Conservation (phyloP, 2,329 filamentous ascomycete genomes). For the Penicillium decumbens region DNA sequence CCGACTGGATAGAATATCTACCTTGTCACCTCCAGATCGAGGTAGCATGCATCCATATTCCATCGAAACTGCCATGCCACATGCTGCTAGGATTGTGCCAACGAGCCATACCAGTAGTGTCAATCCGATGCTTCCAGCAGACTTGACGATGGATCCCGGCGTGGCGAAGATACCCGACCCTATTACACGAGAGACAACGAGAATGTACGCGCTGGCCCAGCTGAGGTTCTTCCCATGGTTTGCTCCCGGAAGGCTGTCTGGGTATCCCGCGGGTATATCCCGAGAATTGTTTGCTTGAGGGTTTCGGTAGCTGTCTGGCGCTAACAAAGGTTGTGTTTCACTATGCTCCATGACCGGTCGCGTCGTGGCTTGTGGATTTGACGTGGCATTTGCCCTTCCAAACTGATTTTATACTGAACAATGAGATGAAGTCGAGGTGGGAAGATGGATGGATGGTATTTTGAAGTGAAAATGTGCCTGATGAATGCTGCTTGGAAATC, state of each 20-base stretch:
- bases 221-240: slow-evolving; percentile 56
- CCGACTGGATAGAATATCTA: slow-evolving; percentile 37
- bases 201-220: slow-evolving; percentile 61
- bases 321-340: slow-evolving; percentile 14
- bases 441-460: neutral
- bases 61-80: slow-evolving; percentile 57
- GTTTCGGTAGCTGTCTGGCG: neutral
- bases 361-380: slow-evolving; percentile 41
- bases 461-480: neutral
- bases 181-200: slow-evolving; percentile 65
- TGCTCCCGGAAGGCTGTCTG: slow-evolving; percentile 48
- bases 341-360: slow-evolving; percentile 40
- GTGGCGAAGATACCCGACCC: slow-evolving; percentile 70
- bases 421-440: neutral
- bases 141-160: slow-evolving; percentile 61
- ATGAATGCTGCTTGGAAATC: slow-evolving; percentile 17
- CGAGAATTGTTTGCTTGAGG: neutral
- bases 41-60: slow-evolving; percentile 70
- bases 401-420: neutral
- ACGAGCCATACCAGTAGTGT: slow-evolving; percentile 60
- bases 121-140: slow-evolving; percentile 62
- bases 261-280: slow-evolving; percentile 17
- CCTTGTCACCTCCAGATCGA: slow-evolving; percentile 63
- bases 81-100: slow-evolving; percentile 58
- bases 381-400: neutral